phyloP scores from a whole-genome alignment of 2,329 filamentous ascomycete genomes.

The Sarocladiaceae sp. region DNA sequence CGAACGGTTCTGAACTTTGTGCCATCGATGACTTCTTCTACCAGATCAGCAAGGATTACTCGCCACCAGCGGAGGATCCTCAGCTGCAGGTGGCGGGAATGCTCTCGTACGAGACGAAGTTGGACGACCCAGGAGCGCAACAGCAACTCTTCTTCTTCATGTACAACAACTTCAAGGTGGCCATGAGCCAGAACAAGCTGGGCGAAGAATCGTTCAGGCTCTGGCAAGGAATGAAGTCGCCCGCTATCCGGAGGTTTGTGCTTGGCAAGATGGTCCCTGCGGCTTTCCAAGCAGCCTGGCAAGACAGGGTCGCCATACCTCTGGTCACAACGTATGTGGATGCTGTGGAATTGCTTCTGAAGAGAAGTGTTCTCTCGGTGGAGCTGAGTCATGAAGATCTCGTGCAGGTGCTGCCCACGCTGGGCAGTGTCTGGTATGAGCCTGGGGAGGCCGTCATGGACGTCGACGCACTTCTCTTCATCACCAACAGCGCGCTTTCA shows the following conservation, averaged over 20 bases:
- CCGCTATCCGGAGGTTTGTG: constrained; percentile 39
- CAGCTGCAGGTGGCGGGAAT: constrained; percentile 50
- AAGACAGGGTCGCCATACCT: neutral
- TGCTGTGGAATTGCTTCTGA: neutral
- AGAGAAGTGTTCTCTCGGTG: neutral
- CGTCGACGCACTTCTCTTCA: no score
- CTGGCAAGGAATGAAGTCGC: constrained; percentile 40
- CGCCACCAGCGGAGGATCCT: constrained; percentile 48
- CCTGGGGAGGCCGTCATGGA: no score
- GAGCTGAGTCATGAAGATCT: neutral
- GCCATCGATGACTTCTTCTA: constrained; percentile 50
- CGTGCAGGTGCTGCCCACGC: neutral
- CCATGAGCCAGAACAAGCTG: constrained; percentile 43
- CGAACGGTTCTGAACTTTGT: constrained; percentile 47
- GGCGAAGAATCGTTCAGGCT: constrained; percentile 39
- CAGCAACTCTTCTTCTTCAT: constrained; percentile 51
- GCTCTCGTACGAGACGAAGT: constrained; percentile 47
- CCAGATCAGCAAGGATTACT: constrained; percentile 49
- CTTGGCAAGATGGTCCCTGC: constrained; percentile 48
- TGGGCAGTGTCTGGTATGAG: no score
- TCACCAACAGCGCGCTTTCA: constrained; percentile 20
- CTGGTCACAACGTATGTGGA: neutral
- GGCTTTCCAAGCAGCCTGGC: constrained; percentile 31
- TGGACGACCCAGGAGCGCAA: constrained; percentile 39
- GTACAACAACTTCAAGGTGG: constrained; percentile 50